A percentile compares a stretch with the other conserved stretches of the same genome.
Conservation (phyloP, 495 filamentous ascomycete genomes). For the Aspergillus ellipticus region DNA sequence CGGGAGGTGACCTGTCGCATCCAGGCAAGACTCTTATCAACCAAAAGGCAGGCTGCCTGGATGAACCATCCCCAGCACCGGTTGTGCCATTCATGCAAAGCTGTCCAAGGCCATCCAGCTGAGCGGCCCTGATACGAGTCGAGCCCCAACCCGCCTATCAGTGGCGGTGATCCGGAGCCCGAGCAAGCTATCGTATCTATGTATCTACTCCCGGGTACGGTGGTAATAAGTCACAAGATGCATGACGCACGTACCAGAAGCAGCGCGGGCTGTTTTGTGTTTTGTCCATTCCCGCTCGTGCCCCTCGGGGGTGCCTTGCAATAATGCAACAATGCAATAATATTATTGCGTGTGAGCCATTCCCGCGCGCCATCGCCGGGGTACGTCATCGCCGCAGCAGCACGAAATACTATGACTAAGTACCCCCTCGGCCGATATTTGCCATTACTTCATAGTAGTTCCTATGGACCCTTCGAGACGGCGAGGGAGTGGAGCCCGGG, state of each 20-base stretch:
- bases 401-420: too few relatives aligned
- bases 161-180: neutral
- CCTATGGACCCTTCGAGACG: slow-evolving; percentile 13
- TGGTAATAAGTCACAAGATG: slow-evolving; percentile 1
- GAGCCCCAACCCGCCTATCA: neutral
- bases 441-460: slow-evolving; percentile 18
- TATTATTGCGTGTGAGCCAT: too few relatives aligned
- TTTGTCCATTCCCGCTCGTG: neutral
- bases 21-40: neutral
- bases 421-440: too few relatives aligned
- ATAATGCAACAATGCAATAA: too few relatives aligned
- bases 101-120: neutral
- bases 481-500: slow-evolving; percentile 2
- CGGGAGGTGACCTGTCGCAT: neutral
- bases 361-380: too few relatives aligned
- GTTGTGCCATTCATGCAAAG: neutral
- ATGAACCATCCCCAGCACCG: neutral
- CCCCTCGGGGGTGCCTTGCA: neutral
- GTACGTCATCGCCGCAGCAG: neutral
- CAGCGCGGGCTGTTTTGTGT: too few relatives aligned
- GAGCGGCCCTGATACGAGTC: neutral
- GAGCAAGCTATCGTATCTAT: neutral
- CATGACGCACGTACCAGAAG: too few relatives aligned
- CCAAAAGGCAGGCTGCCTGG: neutral
- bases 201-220: neutral